Base-by-base conservation (phyloP, 352 stramenopile genomes). In the Phytophthora megakarya region DNA sequence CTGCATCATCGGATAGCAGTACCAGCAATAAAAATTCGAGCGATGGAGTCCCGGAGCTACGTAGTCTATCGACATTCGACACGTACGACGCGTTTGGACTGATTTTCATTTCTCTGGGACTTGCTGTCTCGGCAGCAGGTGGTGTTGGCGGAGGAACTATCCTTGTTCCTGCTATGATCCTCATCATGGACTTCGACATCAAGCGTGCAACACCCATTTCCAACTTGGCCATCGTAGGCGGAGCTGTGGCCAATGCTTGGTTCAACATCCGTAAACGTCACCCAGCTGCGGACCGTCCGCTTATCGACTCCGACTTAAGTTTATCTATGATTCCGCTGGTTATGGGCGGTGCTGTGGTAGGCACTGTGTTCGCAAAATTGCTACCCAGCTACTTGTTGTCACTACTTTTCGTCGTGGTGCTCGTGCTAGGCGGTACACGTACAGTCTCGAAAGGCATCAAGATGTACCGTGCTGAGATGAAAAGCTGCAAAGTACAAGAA, bases 141-240 rank as follows among this genome's bases (percentile, higher is more conserved):
- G 76, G 80, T n/a, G 65, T 86, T n/a, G 78, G 80, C 45, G 78
- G 80, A 35, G 80, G 73, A 0, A 53, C 71, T 13, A 84, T 89
- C 58, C 68, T 86, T 53, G 72, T 89, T 21, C 80, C 80, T 25
- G 61, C 75, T n/a, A 79, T 89, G 65, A 72, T 86, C 53, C 57
- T 88, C 30, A 67, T 86, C 56, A 86, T 90, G 78, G 55, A 71
- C 49, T 88, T 90, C 45, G 75, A 90, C 48, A 84, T 88, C 59
- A 88, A 90, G 62, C 76, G 73, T 43, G 78, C 76, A n/a, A 90
- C 78, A 30, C 78, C 81, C 11, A 76, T 76, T 32, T 80, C 75
- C 33, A 88, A 87, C 65, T 65, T 88, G 28, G 75, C 81, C 68
- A 86, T 88, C 67, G 75, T 90, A 25, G 81, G 78, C 47, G 81